Conservation (phyloP, 176 grass and related monocot genomes). For the Avena atlantica region DNA sequence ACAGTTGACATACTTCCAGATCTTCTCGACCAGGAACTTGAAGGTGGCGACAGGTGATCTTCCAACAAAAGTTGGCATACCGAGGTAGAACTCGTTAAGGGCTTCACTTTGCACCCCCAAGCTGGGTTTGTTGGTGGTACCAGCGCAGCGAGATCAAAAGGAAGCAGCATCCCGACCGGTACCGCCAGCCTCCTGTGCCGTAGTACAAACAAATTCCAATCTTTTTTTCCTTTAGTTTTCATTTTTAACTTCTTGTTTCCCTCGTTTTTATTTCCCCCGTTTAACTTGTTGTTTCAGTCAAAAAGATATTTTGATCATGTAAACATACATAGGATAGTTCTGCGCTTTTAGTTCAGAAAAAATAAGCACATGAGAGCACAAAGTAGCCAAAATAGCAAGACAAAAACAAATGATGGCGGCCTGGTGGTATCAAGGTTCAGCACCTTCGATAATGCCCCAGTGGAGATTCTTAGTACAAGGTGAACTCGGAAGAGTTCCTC, state of each 20-base stretch:
- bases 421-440: neutral
- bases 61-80: no score
- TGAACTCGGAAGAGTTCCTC: neutral
- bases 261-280: neutral
- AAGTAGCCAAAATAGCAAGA: neutral
- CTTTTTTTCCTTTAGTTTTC: neutral
- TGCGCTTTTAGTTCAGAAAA: neutral
- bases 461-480: neutral
- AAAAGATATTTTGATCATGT: neutral
- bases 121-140: neutral
- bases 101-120: no score
- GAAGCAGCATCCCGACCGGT: neutral
- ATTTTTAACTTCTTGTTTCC: no score
- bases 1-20: no score
- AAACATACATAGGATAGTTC: neutral
- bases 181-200: neutral
- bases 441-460: neutral
- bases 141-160: constrained; percentile 25
- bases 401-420: no score
- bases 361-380: no score
- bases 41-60: no score
- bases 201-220: no score
- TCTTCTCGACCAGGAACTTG: no score
- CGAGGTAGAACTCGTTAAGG: no score
- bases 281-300: neutral